phyloP scores from a whole-genome alignment of 2,329 filamentous ascomycete species.

The Trichoderma cornu-damae region DNA sequence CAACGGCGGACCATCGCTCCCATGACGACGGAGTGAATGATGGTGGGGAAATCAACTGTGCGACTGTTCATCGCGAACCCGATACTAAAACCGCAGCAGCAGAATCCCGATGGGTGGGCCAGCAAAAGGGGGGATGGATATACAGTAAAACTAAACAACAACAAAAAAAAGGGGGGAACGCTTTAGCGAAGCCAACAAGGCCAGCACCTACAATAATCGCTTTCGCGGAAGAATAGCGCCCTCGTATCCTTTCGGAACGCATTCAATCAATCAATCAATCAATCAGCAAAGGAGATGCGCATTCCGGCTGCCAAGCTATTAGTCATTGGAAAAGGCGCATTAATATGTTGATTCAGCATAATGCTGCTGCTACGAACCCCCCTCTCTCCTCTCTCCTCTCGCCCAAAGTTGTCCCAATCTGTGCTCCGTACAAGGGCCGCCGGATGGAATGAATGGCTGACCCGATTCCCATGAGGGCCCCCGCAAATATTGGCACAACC shows the following conservation, averaged over 20 bases:
- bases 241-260: not conserved
- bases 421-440: not conserved
- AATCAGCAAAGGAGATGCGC: not conserved
- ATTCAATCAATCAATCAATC: no score
- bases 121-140: not conserved
- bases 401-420: constrained; percentile 9
- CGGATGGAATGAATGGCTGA: not conserved
- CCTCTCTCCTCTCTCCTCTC: constrained; percentile 4
- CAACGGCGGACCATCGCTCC: constrained; percentile 5
- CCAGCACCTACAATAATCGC: not conserved
- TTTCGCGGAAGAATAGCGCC: not conserved
- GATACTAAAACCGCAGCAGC: not conserved
- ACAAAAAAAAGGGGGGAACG: not conserved
- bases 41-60: not conserved
- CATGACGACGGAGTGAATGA: not conserved
- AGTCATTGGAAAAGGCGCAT: not conserved
- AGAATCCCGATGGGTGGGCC: not conserved
- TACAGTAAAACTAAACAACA: no score
- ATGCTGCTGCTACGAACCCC: not conserved
- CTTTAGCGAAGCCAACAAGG: not conserved
- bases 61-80: not conserved
- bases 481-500: not conserved
- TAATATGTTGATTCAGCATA: not conserved
- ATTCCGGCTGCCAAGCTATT: not conserved
- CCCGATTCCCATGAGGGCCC: not conserved